Percentiles rank a stretch among this genome's conserved stretches.
These are phyloP conservation scores for Pichia ethanolica DNA, from an alignment of 805 yeast genomes.

Conservation along the genomic window DNA sequence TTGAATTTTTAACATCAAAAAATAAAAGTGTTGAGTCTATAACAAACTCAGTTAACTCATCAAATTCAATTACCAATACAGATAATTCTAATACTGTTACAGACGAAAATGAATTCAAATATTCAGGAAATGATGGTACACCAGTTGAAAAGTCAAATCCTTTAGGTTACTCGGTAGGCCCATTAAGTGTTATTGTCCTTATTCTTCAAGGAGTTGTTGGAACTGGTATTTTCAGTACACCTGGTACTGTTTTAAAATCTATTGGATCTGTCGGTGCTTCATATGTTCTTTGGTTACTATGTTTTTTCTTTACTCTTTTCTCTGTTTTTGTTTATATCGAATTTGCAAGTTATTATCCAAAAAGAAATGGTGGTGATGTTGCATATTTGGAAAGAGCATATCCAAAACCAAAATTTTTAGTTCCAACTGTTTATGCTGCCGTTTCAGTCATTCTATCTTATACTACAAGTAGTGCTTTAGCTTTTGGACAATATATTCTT, in stretches of 20 bases:
- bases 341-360: constrained; percentile 35
- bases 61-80: no score
- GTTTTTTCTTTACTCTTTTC: constrained; percentile 33
- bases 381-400: constrained; percentile 70
- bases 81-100: no score
- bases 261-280: constrained; percentile 38
- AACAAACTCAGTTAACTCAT: no score
- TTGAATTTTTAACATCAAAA: no score
- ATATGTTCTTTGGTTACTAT: constrained; percentile 36
- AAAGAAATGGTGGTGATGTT: constrained; percentile 79
- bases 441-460: constrained; percentile 72
- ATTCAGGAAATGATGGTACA: neutral
- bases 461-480: constrained; percentile 80
- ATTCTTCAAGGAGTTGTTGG: constrained; percentile 67
- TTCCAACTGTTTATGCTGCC: constrained; percentile 59
- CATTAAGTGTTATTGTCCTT: constrained; percentile 45
- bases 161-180: constrained; percentile 30
- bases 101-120: no score
- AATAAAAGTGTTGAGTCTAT: no score
- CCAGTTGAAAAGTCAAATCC: constrained; percentile 34
- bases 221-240: constrained; percentile 70
- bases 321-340: constrained; percentile 34
- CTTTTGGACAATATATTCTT: constrained; percentile 70
- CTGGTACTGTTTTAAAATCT: constrained; percentile 47
- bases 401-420: constrained; percentile 59